Evolutionary conservation across 1,139 yeast genomes (phyloP).

Genomic region (Suhomyces bokatorum): DNA sequence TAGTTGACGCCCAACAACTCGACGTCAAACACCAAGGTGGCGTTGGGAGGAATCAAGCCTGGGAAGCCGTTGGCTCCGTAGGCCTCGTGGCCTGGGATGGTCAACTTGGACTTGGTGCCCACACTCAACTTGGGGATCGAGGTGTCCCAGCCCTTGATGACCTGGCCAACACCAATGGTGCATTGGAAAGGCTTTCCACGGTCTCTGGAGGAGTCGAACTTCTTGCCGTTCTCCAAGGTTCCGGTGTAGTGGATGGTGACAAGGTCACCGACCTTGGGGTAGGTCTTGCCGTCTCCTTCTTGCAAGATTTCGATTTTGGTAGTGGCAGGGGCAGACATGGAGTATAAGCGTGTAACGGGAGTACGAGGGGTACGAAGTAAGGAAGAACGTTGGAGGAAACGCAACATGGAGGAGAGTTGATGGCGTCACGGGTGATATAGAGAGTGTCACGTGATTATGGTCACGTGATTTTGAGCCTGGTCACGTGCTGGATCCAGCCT

Average conservation of each 20-base stretch:
- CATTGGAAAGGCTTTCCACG: constrained; percentile 95
- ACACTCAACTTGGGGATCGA: constrained; percentile 88
- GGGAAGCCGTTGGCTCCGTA: constrained; percentile 96
- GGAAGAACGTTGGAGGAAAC: constrained; percentile 8
- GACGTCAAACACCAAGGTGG: constrained; percentile 89
- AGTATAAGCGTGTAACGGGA: constrained; percentile 6
- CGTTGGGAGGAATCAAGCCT: constrained; percentile 93
- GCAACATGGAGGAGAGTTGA: constrained; percentile 6
- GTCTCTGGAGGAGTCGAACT: constrained; percentile 92
- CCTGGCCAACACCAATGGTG: constrained; percentile 92
- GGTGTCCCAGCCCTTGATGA: constrained; percentile 94
- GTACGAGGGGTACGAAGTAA: background rate
- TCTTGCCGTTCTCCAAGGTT: constrained; percentile 88
- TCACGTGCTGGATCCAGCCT: too few species aligned
- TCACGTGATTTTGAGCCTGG: too few species aligned
- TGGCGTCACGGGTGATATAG: background rate
- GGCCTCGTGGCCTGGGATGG: constrained; percentile 91
- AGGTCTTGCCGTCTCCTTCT: constrained; percentile 80
- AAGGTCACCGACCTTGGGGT: constrained; percentile 81
- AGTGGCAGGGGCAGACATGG: constrained; percentile 44
- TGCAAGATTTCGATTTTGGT: constrained; percentile 47
- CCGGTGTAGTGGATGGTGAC: constrained; percentile 96
- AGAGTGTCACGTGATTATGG: background rate
- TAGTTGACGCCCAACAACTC: constrained; percentile 83
- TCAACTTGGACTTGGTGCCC: constrained; percentile 88